Evolutionary conservation across 2,329 filamentous ascomycete genomes (phyloP), one percentile per base, ranked within the genome.

Genomic region (Cadophora sp.): DNA sequence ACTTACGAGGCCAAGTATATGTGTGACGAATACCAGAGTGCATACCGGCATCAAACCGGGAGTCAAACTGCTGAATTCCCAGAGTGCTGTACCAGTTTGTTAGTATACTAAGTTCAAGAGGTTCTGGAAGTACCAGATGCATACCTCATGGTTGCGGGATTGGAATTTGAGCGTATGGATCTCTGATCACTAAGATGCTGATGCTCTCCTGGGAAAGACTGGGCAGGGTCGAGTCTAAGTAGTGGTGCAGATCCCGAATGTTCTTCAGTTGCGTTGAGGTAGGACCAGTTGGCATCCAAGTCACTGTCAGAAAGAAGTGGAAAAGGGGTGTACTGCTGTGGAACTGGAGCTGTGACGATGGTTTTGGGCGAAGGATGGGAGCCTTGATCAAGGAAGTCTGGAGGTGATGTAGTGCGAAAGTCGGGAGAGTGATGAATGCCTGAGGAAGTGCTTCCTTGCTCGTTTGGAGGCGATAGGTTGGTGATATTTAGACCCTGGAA

Each of bases 1-100:
- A 75, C 76, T 73, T 71, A 77, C 76, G 72, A 71, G 76, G 76
- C 76, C 76, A 77, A 34, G 75, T 77, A 50, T 75, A 76, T 62
- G 74, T 74, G 53, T 73, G 74, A 67, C 74, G 71, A 51, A 72
- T 68, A 60, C 70, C 61, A 63, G 31, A 26, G n/a, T 70, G 67
- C 65, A 73, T 68, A 27, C 61, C 68, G 43, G 73, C 69, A 69
- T 77, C 76, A 65, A 77, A 77, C 48, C 72, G 69, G 56, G 70
- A 55, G 64, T 77, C 76, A 70, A 76, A 78, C 50, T 76, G 73
- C 62, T 77, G 76, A 64, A 77, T 76, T 9, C 76, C 76, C 26
- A 77, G 62, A 62, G 74, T 73, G 71, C 75, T 76, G 58, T 61
- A 27, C 29, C 50, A 37, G n/a, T 37, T 50, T 48, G 64, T 73